Percentiles rank a stretch among this genome's conserved stretches.
Evolutionary conservation across 495 filamentous ascomycete species (phyloP).

Genomic region (Neurospora sp.): DNA sequence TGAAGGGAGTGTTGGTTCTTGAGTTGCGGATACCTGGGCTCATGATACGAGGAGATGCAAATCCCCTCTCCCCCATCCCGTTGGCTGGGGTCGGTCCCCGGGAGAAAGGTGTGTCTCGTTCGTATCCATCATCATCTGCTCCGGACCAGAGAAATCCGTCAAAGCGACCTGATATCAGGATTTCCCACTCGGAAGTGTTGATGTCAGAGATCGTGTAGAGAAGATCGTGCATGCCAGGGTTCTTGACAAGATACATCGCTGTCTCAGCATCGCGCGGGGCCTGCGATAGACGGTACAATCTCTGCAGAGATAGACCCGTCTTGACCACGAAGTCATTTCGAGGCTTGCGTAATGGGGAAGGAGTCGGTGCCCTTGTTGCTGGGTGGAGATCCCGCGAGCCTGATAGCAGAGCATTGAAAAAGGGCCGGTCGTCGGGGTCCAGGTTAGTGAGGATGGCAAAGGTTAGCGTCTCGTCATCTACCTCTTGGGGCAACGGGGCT

Average conservation of each 20-base stretch:
- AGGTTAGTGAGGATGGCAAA: conserved; percentile 91
- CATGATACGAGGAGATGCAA: conserved; percentile 29
- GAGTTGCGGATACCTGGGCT: conserved; percentile 21
- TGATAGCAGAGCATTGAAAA: conserved; percentile 68
- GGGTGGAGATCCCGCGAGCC: conserved; percentile 54
- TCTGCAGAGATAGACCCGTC: conserved; percentile 66
- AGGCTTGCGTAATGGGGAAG: conserved; percentile 34
- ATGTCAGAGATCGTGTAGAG: conserved; percentile 82
- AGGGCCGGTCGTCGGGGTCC: conserved; percentile 57
- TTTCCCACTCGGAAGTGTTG: conserved; percentile 86
- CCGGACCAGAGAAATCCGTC: conserved; percentile 95
- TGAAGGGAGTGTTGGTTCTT: conserved; percentile 24
- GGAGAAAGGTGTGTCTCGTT: conserved; percentile 27
- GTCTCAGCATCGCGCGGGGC: conserved; percentile 75
- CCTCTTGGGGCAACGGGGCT: conserved; percentile 66
- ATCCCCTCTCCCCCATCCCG: conserved; percentile 3
- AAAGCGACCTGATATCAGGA: conserved; percentile 89
- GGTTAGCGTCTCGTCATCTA: conserved; percentile 84
- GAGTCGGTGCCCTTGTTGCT: conserved; percentile 44
- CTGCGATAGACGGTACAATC: conserved; percentile 65
- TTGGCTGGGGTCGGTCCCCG: conserved; percentile 44
- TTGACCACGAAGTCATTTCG: conserved; percentile 60
- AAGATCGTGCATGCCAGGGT: conserved; percentile 72
- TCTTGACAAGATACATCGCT: conserved; percentile 79
- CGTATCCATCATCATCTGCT: conserved; percentile 51